Evolutionary conservation across 2,329 filamentous ascomycete genomes (phyloP), one percentile per base, ranked within the genome.

Genomic region (Colletotrichum brevisporum): DNA sequence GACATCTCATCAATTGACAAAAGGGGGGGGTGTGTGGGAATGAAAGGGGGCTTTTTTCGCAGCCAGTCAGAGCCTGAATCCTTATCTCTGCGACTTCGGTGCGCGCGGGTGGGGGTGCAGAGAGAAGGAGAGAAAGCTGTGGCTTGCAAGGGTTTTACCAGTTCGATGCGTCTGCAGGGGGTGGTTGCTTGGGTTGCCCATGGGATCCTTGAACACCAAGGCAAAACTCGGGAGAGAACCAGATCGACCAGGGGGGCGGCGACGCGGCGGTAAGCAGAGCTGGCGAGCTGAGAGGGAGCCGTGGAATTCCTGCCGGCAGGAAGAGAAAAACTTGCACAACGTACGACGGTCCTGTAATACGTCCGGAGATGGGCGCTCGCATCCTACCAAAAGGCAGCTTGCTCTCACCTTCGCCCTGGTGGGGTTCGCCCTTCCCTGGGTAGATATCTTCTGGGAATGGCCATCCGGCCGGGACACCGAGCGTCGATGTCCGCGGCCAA

Each of bases 51-150:
- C 4, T 43, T 43, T 43, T 43, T 15, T 15, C 8, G 13, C 54
- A 56, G 24, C 51, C 66, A 69, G 27, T 69, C 62, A 69, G 47
- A 52, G 50, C 26, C 18, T 15, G n/a, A 26, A 60, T 60, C 45
- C 66, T 69, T 66, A 69, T 69, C 66, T 69, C 51, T 69, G 50
- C 41, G 62, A 67, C 64, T 39, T 67, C 26, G 51, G 63, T 54
- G 56, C 51, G 58, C 53, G 66, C 58, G 66, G 66, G 62, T 26
- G 58, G 48, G 21, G 31, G 16, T 27, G 24, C 13, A 36, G 8
- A 36, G 31, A 36, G 31, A 36, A 36, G 31, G 21, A 13, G 15
- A 24, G n/a, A 12, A 8, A 12, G 18, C 5, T 12, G 58, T 43
- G 36, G 62, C 24, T 51, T 21, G 18, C 24, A 24, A 31, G 47